Base-by-base conservation (phyloP, 257 asterid species). In the Avicennia marina region DNA sequence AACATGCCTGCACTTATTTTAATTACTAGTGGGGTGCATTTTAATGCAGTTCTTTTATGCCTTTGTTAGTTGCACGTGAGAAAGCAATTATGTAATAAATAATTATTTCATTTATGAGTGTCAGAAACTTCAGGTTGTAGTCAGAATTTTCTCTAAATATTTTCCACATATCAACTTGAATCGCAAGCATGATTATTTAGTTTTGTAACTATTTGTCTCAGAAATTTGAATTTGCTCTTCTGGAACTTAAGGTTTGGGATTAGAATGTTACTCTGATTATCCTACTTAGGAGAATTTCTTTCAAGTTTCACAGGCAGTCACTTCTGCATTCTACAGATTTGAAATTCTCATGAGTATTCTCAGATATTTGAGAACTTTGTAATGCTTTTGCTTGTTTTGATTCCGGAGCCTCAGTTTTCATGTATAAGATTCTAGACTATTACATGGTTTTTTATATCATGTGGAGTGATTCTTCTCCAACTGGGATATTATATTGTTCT, bases 321-420 rank as follows among this genome's bases (percentile, higher is more conserved):
- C 12, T 71, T 66, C 53, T 55, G 44, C 58, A 38, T 31, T 38
- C 53, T 42, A 16, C 38, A 11, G n/a, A n/a, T n/a, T n/a, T n/a
- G n/a, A n/a, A n/a, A n/a, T n/a, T n/a, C n/a, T n/a, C n/a, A n/a
- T n/a, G n/a, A n/a, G n/a, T n/a, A n/a, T n/a, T n/a, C n/a, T n/a
- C n/a, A n/a, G n/a, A n/a, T n/a, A n/a, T n/a, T n/a, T n/a, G 25
- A n/a, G 34, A 29, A 54, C 42, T 53, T 55, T 39, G 50, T 46
- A 16, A 39, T 41, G 13, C 16, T 52, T 61, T 55, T 58, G 22
- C 58, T 45, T 50, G 20, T 26, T 41, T 59, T 26, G 58, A 55
- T 62, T 62, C 22, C 62, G 64, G 32, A 33, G 59, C 59, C 54
- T 55, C 29, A 47, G 12, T 51, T 56, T 75, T 64, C 43, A 45